phyloP scores from a whole-genome alignment of 164 flowering plant genomes.

The Cinnamomum micranthum region DNA sequence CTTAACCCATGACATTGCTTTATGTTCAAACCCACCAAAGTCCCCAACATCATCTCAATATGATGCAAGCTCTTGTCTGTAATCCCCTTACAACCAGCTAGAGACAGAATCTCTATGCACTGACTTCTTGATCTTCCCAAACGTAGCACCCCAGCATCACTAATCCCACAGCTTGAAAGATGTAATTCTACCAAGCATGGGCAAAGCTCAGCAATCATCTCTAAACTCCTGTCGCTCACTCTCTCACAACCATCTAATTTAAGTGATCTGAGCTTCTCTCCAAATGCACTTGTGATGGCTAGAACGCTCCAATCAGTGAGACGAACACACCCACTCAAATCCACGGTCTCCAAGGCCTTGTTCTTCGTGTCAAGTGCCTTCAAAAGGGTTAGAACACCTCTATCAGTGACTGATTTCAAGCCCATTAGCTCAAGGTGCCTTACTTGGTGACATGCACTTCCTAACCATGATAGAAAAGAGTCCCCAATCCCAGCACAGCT shows the following conservation, averaged over 20 bases:
- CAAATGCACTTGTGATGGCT: constrained; percentile 21
- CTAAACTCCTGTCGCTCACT: constrained; percentile 30
- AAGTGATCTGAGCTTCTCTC: constrained; percentile 26
- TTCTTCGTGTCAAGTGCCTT: constrained; percentile 11
- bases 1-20: constrained; percentile 34
- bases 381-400: constrained; percentile 41
- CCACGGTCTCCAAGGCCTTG: constrained; percentile 21
- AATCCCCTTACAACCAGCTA: constrained; percentile 30
- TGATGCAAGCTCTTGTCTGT: constrained; percentile 32
- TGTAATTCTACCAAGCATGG: constrained; percentile 33
- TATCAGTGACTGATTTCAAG: constrained; percentile 44
- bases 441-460: constrained; percentile 46
- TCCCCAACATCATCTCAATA: constrained; percentile 25
- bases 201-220: constrained; percentile 28
- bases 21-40: constrained; percentile 37
- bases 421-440: constrained; percentile 52
- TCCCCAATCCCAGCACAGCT: constrained; percentile 55
- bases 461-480: constrained; percentile 43
- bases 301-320: constrained; percentile 29
- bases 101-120: constrained; percentile 32
- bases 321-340: constrained; percentile 33
- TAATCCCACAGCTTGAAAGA: constrained; percentile 29
- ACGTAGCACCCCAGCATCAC: constrained; percentile 33
- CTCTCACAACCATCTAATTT: constrained; percentile 26
- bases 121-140: constrained; percentile 27